Evolutionary conservation across 208 protist species (phyloP), one percentile per base, ranked within the genome.

Genomic region (Herpetomonas muscarum): DNA sequence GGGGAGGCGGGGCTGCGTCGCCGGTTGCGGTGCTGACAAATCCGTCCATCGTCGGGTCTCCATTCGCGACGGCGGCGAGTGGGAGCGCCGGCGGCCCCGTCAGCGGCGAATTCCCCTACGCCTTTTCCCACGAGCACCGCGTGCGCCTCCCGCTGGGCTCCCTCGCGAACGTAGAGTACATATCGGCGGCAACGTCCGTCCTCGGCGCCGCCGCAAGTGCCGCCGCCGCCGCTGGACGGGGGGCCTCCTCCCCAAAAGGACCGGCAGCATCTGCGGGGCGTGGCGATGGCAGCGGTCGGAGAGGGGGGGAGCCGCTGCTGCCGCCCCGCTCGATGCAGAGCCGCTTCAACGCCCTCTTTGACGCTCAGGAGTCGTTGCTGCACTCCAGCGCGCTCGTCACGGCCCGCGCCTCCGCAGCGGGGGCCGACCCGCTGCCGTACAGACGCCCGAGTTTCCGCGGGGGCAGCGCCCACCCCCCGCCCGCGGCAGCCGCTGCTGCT

Each of bases 91-190:
- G 3, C 25, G 48, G 45, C 67, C 22, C 55, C 26, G 36, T 34
- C 2, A 9, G 3, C 17, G 10, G 13, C 5, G 3, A 22, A 3
- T 48, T 55, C 36, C 47, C 61, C 26, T 61, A 58, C 39, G 26
- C 37, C 22, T 55, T 64, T 15, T 55, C 49, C 1, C 52, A 77
- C 22, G 66, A 72, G 47, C 76, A 84, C 39, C 56, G 52, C 29
- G 57, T 86, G 15, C 76, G 52, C 3, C 50, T 90, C 0, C 81
- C 81, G 7, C 51, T 90, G 26, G 70, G 83, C 65, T 85, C 78
- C 6, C 71, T 83, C 47, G 53, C 85, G n/a, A 86, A 90, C 48
- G 63, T 90, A 25, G 87, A 89, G 67, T 94, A 90, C 69, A 58
- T 94, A 29, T 94, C 83, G 1, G 77, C 82, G 25, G 81, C 81